Evolutionary conservation across 1,139 yeast genomes (phyloP).

Genomic region (Yamadazyma triangularis): DNA sequence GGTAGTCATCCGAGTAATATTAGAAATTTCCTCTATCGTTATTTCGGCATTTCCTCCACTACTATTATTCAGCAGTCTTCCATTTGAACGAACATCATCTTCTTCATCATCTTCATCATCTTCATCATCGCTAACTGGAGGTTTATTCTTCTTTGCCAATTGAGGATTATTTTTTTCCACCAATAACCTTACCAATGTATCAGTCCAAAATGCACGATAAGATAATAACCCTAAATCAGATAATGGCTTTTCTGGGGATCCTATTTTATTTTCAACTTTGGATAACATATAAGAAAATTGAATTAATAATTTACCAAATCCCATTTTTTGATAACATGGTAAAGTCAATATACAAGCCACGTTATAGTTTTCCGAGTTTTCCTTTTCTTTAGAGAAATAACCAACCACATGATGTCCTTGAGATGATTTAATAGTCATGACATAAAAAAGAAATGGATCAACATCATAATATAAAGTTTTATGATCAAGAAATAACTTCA

Average conservation of each 20-base stretch:
- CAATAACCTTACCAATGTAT: constrained; percentile 69
- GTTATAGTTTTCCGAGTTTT: constrained; percentile 91
- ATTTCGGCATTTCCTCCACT: constrained; percentile 46
- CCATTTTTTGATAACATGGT: constrained; percentile 95
- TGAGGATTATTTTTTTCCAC: constrained; percentile 54
- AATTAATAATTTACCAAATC: constrained; percentile 86
- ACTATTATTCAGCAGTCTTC: constrained; percentile 7
- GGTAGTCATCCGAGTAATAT: constrained; percentile 90
- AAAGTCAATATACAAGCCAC: constrained; percentile 94
- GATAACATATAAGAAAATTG: constrained; percentile 92
- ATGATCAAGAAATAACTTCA: constrained; percentile 88
- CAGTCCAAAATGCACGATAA: constrained; percentile 97
- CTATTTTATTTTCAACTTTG: constrained; percentile 80
- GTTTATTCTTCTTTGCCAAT: constrained; percentile 37
- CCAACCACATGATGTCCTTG: constrained; percentile 95
- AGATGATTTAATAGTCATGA: constrained; percentile 87
- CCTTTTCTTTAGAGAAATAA: constrained; percentile 93
- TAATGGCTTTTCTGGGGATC: constrained; percentile 96
- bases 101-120: constrained; percentile 25
- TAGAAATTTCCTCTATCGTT: constrained; percentile 89
- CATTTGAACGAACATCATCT: constrained; percentile 16
- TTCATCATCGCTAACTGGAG: constrained; percentile 20
- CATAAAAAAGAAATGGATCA: constrained; percentile 91
- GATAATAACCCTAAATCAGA: constrained; percentile 91
- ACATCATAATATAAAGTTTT: constrained; percentile 95